Evolutionary conservation across 495 filamentous ascomycete genomes (phyloP), one percentile per base, ranked within the genome.

Genomic region (Stereocaulon alpinum): DNA sequence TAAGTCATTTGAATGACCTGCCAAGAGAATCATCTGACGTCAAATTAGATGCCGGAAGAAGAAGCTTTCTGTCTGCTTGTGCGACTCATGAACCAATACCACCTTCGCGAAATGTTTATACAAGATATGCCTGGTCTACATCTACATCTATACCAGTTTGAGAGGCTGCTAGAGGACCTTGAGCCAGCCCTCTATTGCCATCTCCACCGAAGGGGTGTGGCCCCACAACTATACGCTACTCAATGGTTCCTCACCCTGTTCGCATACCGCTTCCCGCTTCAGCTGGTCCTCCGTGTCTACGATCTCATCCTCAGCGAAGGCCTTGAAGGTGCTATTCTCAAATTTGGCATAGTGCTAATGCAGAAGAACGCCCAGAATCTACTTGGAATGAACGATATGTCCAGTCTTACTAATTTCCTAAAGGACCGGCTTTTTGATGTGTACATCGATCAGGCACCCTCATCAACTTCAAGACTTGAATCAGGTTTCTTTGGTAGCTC

Each of bases 231-330:
- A 10, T 99, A 99, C 68, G 93, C 93, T 45, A 97, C 93, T 0
- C 93, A 97, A 70, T 99, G 93, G 93, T 97, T 97, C 71, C 82
- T 99, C 45, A 99, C 93, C 6, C 80, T 99, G n/a, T 99, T 99
- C 67, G 91, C 93, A 17, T 97, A 99, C 71, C 86, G 95, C 49
- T 99, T 99, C 71, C 93, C 93, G 14, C 77, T 99, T 10, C 93
- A 99, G 68, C 81, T 99, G 2, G 93, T 97, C 22, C 81, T 99
- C 54, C 88, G 93, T 53, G 91, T 99, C 37, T 97, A 97, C 73
- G 93, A 99, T 71, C 78, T 99, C 37, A 91, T 99, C 45, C 81
- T 99, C 40, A 92, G 90, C 64, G 93, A 99, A 73, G 93, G 93
- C 3, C 75, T 99, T 17, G 91, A 92, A 59, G 87, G 84, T 40